Evolutionary conservation across 1,284 basidiomycete genomes (phyloP), one percentile per base, ranked within the genome.

Genomic region (Microbotryomycetes sp.): DNA sequence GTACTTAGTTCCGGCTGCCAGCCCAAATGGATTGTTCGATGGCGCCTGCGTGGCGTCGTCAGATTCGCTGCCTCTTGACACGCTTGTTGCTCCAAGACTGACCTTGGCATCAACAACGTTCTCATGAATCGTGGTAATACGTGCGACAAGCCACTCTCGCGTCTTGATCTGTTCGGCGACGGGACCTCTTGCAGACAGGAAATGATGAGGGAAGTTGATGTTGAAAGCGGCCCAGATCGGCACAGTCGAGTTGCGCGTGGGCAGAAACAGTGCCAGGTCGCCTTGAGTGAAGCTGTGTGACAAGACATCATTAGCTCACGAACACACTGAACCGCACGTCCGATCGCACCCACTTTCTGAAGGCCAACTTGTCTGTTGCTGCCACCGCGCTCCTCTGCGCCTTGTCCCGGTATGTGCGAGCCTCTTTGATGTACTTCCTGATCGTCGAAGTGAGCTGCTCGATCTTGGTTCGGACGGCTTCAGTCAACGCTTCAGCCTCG

Each of bases 161-260:
- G 68, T 73, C 58, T 71, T 67, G 50, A 77, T 67, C 48, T 92
- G 88, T 71, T 93, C 89, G 12, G 86, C 87, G 46, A 97, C 81
- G 67, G 86, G 82, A 1, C 86, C 88, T 0, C 85, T 87, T 6
- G 90, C 87, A 73, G 91, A 85, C 49, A 98, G 82, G 79, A 98
- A 98, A 77, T 94, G 94, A 77, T 97, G 94, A 36, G 94, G 94
- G 76, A 91, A 93, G 6, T 89, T 71, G 54, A 69, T 87, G 76
- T 96, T 96, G 77, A 96, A 96, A 19, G 92, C 92, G n/a, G 92
- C 92, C 92, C 92, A 97, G 0, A 90, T 88, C 74, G 91, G 91
- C 46, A 87, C 86, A 1, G 89, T 83, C 22, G 91, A 89, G 75
- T 96, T 96, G 54, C 93, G 81, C 0, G 96, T 97, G 1, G 94